phyloP scores from a whole-genome alignment of 2,329 filamentous ascomycete species.

The Xylariaceae sp. region DNA sequence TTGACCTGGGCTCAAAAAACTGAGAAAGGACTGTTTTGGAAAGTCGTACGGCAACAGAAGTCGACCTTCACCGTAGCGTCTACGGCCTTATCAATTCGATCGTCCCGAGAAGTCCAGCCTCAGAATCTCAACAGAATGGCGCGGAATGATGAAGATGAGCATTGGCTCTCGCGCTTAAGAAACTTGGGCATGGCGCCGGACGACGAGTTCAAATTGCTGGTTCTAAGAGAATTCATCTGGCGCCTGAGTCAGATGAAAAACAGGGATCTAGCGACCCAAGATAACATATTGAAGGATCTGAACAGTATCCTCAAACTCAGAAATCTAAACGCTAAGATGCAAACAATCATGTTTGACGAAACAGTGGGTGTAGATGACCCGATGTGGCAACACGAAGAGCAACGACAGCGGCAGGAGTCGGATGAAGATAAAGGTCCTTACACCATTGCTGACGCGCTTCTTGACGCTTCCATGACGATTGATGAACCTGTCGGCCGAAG shows the following conservation, averaged over 20 bases:
- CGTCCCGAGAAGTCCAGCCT: slow-evolving; percentile 52
- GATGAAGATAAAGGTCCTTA: slow-evolving; percentile 48
- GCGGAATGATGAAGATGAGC: slow-evolving; percentile 88
- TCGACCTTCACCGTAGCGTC: slow-evolving; percentile 63
- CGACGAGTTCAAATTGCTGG: slow-evolving; percentile 86
- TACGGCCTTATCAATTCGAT: slow-evolving; percentile 50
- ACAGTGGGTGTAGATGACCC: slow-evolving; percentile 50
- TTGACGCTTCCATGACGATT: slow-evolving; percentile 88
- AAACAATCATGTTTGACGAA: slow-evolving; percentile 91
- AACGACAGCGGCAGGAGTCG: slow-evolving; percentile 30
- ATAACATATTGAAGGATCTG: slow-evolving; percentile 43
- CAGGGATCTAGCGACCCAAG: slow-evolving; percentile 45
- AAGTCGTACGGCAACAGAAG: slow-evolving; percentile 64
- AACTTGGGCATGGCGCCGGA: slow-evolving; percentile 78
- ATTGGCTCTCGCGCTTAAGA: slow-evolving; percentile 81
- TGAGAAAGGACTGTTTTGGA: slow-evolving; percentile 86
- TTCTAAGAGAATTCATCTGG: slow-evolving; percentile 87
- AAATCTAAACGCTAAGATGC: slow-evolving; percentile 71
- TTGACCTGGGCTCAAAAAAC: slow-evolving; percentile 79
- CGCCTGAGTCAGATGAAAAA: slow-evolving; percentile 70
- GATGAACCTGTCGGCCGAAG: slow-evolving; percentile 60
- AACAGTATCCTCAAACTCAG: slow-evolving; percentile 72
- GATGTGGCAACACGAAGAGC: slow-evolving; percentile 21
- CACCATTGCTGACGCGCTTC: slow-evolving; percentile 83
- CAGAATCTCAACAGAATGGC: slow-evolving; percentile 59